These are phyloP conservation scores for Populus tremula DNA, from an alignment of 345 rosid genomes.

Conservation along the genomic window DNA sequence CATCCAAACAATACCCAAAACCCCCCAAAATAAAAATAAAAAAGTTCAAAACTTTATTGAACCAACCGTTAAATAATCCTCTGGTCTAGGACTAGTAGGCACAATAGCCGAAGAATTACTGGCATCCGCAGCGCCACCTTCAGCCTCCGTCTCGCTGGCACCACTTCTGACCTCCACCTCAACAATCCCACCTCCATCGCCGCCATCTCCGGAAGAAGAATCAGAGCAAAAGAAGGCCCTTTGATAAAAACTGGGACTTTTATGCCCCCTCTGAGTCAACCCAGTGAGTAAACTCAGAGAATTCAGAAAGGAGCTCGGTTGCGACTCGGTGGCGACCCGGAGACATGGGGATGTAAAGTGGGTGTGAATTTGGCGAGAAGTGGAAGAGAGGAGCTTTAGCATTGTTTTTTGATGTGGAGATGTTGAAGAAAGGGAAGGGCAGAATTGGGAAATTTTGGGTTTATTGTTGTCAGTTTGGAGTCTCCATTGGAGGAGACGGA, in stretches of 20 bases:
- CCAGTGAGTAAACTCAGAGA: constrained; percentile 21
- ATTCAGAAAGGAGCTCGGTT: constrained; percentile 6
- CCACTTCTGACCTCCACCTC: constrained; percentile 48
- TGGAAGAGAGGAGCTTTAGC: constrained; percentile 28
- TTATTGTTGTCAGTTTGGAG: not conserved
- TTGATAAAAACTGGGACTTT: constrained; percentile 29
- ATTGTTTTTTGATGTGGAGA: not conserved
- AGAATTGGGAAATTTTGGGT: not conserved
- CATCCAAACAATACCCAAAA: not conserved
- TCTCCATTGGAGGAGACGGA: constrained; percentile 14
- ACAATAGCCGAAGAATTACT: constrained; percentile 81
- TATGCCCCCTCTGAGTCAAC: constrained; percentile 4
- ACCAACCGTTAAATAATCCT: constrained; percentile 86
- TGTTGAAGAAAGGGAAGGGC: not conserved
- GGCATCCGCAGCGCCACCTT: constrained; percentile 31
- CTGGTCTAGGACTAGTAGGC: constrained; percentile 68
- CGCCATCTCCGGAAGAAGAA: constrained; percentile 35
- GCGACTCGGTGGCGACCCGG: constrained; percentile 7
- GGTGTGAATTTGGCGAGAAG: constrained; percentile 23
- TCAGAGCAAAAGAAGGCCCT: constrained; percentile 77
- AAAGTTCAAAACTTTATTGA: not conserved
- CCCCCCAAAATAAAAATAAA: not conserved
- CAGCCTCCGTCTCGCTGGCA: constrained; percentile 38
- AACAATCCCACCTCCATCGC: constrained; percentile 29
- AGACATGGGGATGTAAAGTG: constrained; percentile 26